phyloP scores from a whole-genome alignment of 2,329 filamentous ascomycete genomes.

The Emergomyces orientalis region DNA sequence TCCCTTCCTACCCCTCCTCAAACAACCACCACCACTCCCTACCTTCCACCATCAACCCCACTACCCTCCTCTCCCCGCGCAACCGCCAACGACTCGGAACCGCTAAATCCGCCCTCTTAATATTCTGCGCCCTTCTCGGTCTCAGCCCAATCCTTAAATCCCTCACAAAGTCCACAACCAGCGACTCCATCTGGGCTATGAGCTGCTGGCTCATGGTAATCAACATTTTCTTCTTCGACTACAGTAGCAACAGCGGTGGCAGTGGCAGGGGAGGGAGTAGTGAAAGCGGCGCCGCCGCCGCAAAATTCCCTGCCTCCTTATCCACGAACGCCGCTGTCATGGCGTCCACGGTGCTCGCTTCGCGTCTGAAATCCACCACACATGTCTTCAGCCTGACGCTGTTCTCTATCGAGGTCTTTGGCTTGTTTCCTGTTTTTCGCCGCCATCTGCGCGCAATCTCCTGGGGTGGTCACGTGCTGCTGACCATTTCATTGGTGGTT shows the following conservation, averaged over 20 bases:
- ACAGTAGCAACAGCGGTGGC: slow-evolving; percentile 50
- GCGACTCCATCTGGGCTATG: slow-evolving; percentile 95
- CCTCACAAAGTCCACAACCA: slow-evolving; percentile 83
- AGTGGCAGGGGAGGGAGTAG: slow-evolving; percentile 15
- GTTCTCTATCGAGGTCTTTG: slow-evolving; percentile 96
- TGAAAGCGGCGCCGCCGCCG: slow-evolving; percentile 33
- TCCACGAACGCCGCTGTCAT: slow-evolving; percentile 95
- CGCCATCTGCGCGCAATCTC: slow-evolving; percentile 73
- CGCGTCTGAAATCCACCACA: slow-evolving; percentile 75
- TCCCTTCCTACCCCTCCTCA: slow-evolving; percentile 20
- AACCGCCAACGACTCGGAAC: slow-evolving; percentile 63
- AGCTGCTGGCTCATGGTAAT: slow-evolving; percentile 86
- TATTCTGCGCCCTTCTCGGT: slow-evolving; percentile 85
- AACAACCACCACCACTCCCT: slow-evolving; percentile 17
- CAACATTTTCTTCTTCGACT: slow-evolving; percentile 98
- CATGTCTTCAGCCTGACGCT: slow-evolving; percentile 92
- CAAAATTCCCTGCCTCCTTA: slow-evolving; percentile 52
- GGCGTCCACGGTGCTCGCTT: slow-evolving; percentile 89
- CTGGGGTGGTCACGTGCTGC: slow-evolving; percentile 67
- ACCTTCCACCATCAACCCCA: slow-evolving; percentile 15
- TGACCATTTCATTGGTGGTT: slow-evolving; percentile 68
- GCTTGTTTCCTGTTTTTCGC: slow-evolving; percentile 94
- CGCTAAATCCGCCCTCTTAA: slow-evolving; percentile 82
- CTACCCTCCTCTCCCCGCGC: slow-evolving; percentile 40
- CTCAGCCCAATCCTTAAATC: slow-evolving; percentile 94